Evolutionary conservation across 306 rosid species (phyloP), one percentile per base, ranked within the genome.

Genomic region (Castanea sativa): DNA sequence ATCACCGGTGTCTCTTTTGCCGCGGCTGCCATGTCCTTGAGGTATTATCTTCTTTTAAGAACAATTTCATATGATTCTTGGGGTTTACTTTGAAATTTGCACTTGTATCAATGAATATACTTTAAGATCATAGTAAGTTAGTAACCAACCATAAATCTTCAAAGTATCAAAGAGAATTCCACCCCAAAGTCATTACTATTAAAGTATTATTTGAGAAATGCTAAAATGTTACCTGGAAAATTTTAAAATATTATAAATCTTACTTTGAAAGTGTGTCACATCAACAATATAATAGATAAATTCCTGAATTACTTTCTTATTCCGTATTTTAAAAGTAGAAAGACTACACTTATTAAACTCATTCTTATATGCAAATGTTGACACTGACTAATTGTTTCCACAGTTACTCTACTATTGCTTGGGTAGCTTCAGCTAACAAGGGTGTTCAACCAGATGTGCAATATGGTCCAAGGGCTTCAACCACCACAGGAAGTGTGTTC

Each of bases 361-460:
- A 41, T 41, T 41, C 45, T 41, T 41, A 41, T 41, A 41, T 41
- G 45, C 45, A 41, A 41, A 41, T 8, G 41, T 71, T 43, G 32
- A 71, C 32, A 71, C 16, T 61, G 21, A 9, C 27, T 35, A 63
- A 63, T 35, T 41, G 3, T 65, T 55, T 55, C n/a, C 9, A 59
- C 80, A 86, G 90, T 61, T 86, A 86, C 77, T 86, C 87, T 12
- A 86, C 83, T 5, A 72, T 83, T 49, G 87, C 87, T 13, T 86
- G 87, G 89, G 65, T 3, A 49, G 79, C 87, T 53, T 86, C 85
- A 0, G 52, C 71, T 10, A 79, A 86, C 79, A 86, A 71, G 53
- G 87, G 90, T 13, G 84, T 73, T 16, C 52, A 56, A 32, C 60
- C 83, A 49, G 51, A 75, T 18, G 81, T 81, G 59, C 41, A 30